A percentile compares a stretch with the other conserved stretches of the same genome.
Conservation (phyloP, 768 basidiomycete species). For the Panaeolus cyanescens region DNA sequence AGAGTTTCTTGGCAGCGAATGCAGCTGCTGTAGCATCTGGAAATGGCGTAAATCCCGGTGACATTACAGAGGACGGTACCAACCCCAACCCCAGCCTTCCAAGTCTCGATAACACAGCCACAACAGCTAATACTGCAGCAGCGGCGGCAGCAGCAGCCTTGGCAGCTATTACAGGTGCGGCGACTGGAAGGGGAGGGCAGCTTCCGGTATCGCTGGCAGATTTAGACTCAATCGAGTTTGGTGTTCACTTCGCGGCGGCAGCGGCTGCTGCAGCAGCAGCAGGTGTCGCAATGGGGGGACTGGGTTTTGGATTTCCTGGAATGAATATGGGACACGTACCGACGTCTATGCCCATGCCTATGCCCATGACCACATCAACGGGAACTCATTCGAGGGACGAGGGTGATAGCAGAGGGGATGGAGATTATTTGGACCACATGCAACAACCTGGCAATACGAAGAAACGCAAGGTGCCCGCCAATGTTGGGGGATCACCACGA, state of each 20-base stretch:
- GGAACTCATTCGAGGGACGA: slow-evolving; percentile 26
- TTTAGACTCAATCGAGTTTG: slow-evolving; percentile 26
- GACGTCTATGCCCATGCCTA: background rate
- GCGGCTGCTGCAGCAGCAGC: slow-evolving; percentile 27
- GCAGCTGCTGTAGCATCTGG: slow-evolving; percentile 8
- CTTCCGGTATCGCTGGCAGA: slow-evolving; percentile 18
- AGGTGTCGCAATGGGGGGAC: slow-evolving; percentile 23
- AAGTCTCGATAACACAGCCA: background rate
- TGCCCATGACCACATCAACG: background rate
- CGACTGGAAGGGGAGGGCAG: slow-evolving; percentile 18
- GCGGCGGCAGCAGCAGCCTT: slow-evolving; percentile 18
- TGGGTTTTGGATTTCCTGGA: slow-evolving; percentile 16
- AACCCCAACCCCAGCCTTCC: background rate
- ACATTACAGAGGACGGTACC: slow-evolving; percentile 11
- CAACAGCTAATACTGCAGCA: slow-evolving; percentile 14
- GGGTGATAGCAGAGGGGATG: slow-evolving; percentile 57
- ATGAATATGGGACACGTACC: slow-evolving; percentile 12
- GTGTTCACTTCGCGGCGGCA: slow-evolving; percentile 27
- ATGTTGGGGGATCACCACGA: slow-evolving; percentile 52
- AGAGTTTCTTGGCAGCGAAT: slow-evolving; percentile 38
- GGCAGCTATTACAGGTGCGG: slow-evolving; percentile 14
- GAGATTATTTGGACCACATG: slow-evolving; percentile 64
- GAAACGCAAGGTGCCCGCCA: slow-evolving; percentile 84
- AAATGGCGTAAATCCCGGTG: slow-evolving; percentile 5
- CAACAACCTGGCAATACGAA: slow-evolving; percentile 84